These are phyloP conservation scores for Carpinus fangiana DNA, from an alignment of 306 rosid genomes.

Conservation along the genomic window DNA sequence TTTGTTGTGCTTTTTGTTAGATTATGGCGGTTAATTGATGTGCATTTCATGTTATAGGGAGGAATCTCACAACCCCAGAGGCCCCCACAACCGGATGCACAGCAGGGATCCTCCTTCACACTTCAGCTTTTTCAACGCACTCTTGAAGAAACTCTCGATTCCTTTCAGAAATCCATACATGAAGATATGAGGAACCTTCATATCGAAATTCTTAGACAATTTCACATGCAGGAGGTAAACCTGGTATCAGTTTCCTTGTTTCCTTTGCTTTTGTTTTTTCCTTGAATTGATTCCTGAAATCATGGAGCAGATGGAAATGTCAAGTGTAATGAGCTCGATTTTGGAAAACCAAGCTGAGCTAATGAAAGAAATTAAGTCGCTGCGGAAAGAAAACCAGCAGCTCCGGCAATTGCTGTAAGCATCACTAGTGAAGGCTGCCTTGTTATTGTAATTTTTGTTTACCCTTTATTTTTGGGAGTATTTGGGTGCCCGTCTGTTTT, in stretches of 20 bases:
- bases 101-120: slow-evolving; percentile 79
- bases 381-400: slow-evolving; percentile 84
- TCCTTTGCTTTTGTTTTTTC: not conserved
- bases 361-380: slow-evolving; percentile 81
- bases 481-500: slow-evolving; percentile 26
- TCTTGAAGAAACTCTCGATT: slow-evolving; percentile 79
- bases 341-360: slow-evolving; percentile 89
- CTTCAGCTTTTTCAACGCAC: slow-evolving; percentile 94
- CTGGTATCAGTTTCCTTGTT: slow-evolving; percentile 10
- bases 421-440: slow-evolving; percentile 22
- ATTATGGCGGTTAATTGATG: slow-evolving; percentile 20
- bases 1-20: slow-evolving; percentile 14
- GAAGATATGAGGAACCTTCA: slow-evolving; percentile 96
- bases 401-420: slow-evolving; percentile 83
- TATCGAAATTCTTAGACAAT: slow-evolving; percentile 87
- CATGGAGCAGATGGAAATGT: slow-evolving; percentile 63
- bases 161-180: slow-evolving; percentile 85
- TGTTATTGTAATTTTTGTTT: slow-evolving; percentile 21
- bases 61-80: slow-evolving; percentile 52
- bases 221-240: slow-evolving; percentile 92
- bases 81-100: slow-evolving; percentile 66
- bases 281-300: slow-evolving; percentile 21
- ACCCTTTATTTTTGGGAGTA: slow-evolving; percentile 1
- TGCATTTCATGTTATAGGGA: slow-evolving; percentile 55
- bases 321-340: slow-evolving; percentile 56